Conservation (phyloP, 2,329 filamentous ascomycete genomes). For the Trichoderma arundinaceum region DNA sequence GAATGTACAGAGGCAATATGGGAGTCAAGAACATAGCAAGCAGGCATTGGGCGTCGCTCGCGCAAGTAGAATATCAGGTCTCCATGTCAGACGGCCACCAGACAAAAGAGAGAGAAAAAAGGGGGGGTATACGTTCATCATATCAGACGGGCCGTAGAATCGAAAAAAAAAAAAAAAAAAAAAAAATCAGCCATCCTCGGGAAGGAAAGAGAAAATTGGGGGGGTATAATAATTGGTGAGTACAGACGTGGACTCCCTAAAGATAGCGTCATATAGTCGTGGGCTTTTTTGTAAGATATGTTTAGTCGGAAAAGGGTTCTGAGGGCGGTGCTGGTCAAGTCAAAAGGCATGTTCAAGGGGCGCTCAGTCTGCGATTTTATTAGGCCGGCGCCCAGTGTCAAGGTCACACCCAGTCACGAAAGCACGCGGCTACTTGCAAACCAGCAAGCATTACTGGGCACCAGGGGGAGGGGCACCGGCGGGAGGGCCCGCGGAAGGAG, state of each 20-base stretch:
- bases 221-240: conserved; percentile 37
- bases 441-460: conserved; percentile 44
- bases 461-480: conserved; percentile 47
- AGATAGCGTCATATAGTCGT: conserved; percentile 38
- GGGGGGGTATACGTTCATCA: conserved; percentile 36
- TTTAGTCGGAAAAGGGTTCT: conserved; percentile 3
- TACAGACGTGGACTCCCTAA: conserved; percentile 44
- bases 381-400: conserved; percentile 29
- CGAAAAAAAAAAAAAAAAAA: conserved; percentile 6
- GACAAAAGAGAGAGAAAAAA: conserved; percentile 7
- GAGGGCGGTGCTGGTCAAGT: conserved; percentile 43
- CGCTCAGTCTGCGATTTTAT: conserved; percentile 34
- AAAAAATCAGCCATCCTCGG: conserved; percentile 36
- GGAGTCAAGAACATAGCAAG: conserved; percentile 25
- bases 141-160: conserved; percentile 32
- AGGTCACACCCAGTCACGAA: conserved; percentile 33
- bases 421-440: conserved; percentile 26
- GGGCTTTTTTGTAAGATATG: conserved; percentile 35
- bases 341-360: conserved; percentile 42
- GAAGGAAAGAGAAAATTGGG: conserved; percentile 31
- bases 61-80: conserved; percentile 14
- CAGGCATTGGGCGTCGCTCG: conserved; percentile 17
- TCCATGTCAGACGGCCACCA: conserved; percentile 24
- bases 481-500: conserved; percentile 44
- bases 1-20: conserved; percentile 17